These are phyloP conservation scores for Grigorovia yakushimaensis DNA, from an alignment of 805 yeast genomes.

Conservation along the genomic window DNA sequence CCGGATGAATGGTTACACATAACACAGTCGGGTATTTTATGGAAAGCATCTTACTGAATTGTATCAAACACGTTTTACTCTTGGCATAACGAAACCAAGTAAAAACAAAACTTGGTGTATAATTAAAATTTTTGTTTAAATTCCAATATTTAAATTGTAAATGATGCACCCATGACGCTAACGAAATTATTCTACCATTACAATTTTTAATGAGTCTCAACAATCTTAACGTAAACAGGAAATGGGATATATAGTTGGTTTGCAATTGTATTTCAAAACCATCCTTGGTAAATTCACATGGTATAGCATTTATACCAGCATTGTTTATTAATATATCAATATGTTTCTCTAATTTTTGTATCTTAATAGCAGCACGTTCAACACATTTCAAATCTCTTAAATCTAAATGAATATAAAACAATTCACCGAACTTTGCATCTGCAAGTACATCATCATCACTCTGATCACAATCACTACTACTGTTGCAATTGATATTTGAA, in stretches of 20 bases:
- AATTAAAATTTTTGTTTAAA: conserved; percentile 39
- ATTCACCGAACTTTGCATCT: conserved; percentile 35
- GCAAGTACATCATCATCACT: not conserved
- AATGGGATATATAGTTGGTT: conserved; percentile 69
- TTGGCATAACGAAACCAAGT: conserved; percentile 71
- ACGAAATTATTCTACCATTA: conserved; percentile 42
- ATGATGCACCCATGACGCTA: conserved; percentile 59
- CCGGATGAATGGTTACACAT: conserved; percentile 69
- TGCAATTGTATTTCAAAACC: conserved; percentile 74
- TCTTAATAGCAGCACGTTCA: conserved; percentile 38
- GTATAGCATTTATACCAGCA: conserved; percentile 77
- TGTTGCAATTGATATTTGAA: not conserved
- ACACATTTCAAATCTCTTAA: conserved; percentile 39
- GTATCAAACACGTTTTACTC: conserved; percentile 73
- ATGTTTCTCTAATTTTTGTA: conserved; percentile 36
- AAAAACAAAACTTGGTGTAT: conserved; percentile 55
- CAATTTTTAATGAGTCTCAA: conserved; percentile 41
- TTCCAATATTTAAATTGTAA: conserved; percentile 40
- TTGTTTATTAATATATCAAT: conserved; percentile 62
- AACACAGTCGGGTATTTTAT: conserved; percentile 55
- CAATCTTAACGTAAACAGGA: conserved; percentile 53
- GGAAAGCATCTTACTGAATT: conserved; percentile 55
- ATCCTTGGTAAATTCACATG: conserved; percentile 52
- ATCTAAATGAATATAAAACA: conserved; percentile 47
- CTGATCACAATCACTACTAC: not conserved